phyloP scores from a whole-genome alignment of 2,329 filamentous ascomycete genomes.

The Verticillium nubilum region DNA sequence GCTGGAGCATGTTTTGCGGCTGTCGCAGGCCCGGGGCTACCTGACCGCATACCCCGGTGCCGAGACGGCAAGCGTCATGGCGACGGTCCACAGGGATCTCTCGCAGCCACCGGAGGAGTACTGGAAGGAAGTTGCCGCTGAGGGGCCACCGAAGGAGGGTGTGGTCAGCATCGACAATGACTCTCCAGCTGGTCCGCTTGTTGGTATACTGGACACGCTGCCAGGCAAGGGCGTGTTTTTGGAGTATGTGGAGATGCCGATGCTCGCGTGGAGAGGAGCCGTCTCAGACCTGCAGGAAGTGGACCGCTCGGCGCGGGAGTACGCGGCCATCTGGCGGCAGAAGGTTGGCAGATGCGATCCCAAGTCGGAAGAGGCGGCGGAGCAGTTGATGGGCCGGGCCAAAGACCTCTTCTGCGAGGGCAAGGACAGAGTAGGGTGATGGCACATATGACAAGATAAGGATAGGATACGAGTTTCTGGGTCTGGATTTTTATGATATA shows the following conservation, averaged over 20 bases:
- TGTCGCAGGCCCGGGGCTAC: constrained; percentile 73
- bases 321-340: constrained; percentile 52
- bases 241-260: constrained; percentile 42
- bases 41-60: constrained; percentile 72
- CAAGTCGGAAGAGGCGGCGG: constrained; percentile 19
- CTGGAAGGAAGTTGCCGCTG: constrained; percentile 17
- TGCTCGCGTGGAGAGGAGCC: constrained; percentile 61
- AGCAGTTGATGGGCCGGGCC: constrained; percentile 24
- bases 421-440: not conserved
- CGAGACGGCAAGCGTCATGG: constrained; percentile 47
- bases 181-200: constrained; percentile 24
- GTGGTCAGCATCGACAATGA: constrained; percentile 17
- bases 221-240: constrained; percentile 37
- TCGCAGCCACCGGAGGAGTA: constrained; percentile 69
- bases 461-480: not conserved
- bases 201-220: constrained; percentile 43
- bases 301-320: constrained; percentile 40
- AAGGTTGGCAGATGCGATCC: constrained; percentile 61
- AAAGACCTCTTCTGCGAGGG: constrained; percentile 60
- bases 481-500: constrained; percentile 8
- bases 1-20: constrained; percentile 71
- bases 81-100: constrained; percentile 74
- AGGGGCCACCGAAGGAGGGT: constrained; percentile 13
- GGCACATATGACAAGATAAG: not conserved
- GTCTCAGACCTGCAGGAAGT: constrained; percentile 32